Evolutionary conservation across 768 basidiomycete genomes (phyloP), one percentile per base, ranked within the genome.

Genomic region (Lactifluus hygrophoroides): DNA sequence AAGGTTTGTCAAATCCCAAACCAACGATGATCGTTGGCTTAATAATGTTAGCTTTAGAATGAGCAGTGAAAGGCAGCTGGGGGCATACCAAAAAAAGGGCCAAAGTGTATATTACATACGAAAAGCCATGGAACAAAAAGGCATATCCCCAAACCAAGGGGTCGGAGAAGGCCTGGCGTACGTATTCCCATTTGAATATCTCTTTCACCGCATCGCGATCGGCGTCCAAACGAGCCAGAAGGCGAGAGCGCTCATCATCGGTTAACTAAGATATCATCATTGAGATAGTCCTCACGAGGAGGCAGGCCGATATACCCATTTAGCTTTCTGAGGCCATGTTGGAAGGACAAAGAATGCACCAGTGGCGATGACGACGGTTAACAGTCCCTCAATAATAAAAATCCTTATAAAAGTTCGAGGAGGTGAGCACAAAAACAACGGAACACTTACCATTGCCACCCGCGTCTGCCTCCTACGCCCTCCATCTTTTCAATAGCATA

Each of bases 111-210:
- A 80, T 64, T 10, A 78, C 80, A 62, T 81, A 83, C 3, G 83
- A 77, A 64, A 79, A 82, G 1, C 80, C 82, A 58, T 84, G 83
- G 69, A 84, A 84, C 1, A 84, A 70, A 19, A 82, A 64, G 0
- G 80, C 80, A 66, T 85, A 85, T 4, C 72, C 77, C 80, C 81
- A 83, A 14, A 81, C 78, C 16, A 84, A 70, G 57, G 78, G 82
- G 61, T 86, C 81, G 46, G 69, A 74, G 60, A 82, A 72, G 6
- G 82, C 81, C 60, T 82, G 80, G 45, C n/a, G n/a, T n/a, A n/a
- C n/a, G n/a, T 77, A 81, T 42, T 68, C 63, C 83, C 84, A 85
- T 37, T 77, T 72, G 57, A 86, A 85, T 23, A 71, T 71, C 62
- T 85, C 83, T 21, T 74, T 71, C 1, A 72, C 79, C 1, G 80